Percentiles rank a stretch among this genome's conserved stretches.
Evolutionary conservation across 164 flowering plant species (phyloP).

Genomic region (Chloranthus sessilifolius): DNA sequence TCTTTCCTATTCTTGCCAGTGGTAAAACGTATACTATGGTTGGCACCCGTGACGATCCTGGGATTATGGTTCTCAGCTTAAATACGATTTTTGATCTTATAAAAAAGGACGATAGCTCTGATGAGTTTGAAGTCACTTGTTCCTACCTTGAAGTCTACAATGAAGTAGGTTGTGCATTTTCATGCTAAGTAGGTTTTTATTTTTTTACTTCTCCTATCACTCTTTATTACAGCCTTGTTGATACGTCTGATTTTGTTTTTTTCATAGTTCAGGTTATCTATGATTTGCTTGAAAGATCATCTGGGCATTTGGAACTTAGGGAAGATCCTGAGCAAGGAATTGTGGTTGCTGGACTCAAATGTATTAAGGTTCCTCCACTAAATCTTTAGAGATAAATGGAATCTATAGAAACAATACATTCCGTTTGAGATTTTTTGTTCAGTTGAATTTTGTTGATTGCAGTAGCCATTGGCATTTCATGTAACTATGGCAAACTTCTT

Average conservation of each 20-base stretch:
- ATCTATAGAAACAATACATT: no score
- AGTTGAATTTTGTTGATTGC: no score
- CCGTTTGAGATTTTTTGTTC: no score
- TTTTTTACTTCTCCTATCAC: neutral
- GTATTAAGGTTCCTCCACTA: conserved; percentile 74
- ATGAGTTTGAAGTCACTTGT: conserved; percentile 77
- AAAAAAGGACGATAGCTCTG: conserved; percentile 47
- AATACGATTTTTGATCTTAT: conserved; percentile 75
- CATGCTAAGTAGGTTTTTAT: conserved; percentile 2
- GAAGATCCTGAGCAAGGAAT: conserved; percentile 91
- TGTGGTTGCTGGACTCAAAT: conserved; percentile 73
- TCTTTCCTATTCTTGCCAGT: conserved; percentile 33
- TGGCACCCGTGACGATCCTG: conserved; percentile 75
- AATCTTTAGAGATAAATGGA: no score
- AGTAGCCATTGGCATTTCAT: no score
- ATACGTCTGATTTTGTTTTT: conserved; percentile 15
- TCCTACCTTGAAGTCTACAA: conserved; percentile 96
- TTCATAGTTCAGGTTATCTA: conserved; percentile 61
- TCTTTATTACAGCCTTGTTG: conserved; percentile 2
- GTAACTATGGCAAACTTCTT: no score
- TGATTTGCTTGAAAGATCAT: conserved; percentile 88
- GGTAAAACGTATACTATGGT: conserved; percentile 95
- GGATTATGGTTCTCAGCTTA: conserved; percentile 92
- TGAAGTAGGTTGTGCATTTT: conserved; percentile 49
- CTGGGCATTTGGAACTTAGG: conserved; percentile 85